phyloP scores from a whole-genome alignment of 1,139 yeast genomes.

The Scheffersomyces cryptocercus region DNA sequence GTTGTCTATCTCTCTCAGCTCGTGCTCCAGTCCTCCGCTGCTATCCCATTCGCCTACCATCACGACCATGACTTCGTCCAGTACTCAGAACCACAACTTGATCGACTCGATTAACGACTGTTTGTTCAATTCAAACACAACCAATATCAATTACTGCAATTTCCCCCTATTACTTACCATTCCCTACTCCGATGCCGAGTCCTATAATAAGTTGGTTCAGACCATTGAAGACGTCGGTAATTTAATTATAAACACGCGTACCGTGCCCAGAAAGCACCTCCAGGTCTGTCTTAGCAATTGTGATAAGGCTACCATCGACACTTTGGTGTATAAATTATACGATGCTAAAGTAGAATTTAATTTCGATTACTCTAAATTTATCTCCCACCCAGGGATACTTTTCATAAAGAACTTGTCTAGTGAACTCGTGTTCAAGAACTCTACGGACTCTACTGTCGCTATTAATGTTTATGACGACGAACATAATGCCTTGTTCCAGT shows the following conservation, averaged over 20 bases:
- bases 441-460: slow-evolving; percentile 4
- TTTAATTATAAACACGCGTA: slow-evolving; percentile 8
- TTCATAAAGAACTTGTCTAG: slow-evolving; percentile 51
- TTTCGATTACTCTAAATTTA: slow-evolving; percentile 37
- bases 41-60: too few relatives aligned
- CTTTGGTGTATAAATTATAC: slow-evolving; percentile 8
- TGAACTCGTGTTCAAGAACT: slow-evolving; percentile 13
- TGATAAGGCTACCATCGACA: slow-evolving; percentile 6
- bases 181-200: background rate
- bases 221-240: background rate
- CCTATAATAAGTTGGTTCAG: background rate
- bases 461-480: slow-evolving; percentile 6
- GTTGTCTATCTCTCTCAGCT: too few relatives aligned
- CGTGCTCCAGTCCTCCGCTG: too few relatives aligned
- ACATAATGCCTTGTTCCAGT: slow-evolving; percentile 18
- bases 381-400: slow-evolving; percentile 67
- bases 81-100: slow-evolving; percentile 1
- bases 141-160: slow-evolving; percentile 1
- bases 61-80: too few relatives aligned
- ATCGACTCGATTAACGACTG: slow-evolving; percentile 9
- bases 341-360: slow-evolving; percentile 4
- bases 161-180: slow-evolving; percentile 7
- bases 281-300: background rate
- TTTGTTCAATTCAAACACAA: slow-evolving; percentile 3
- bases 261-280: slow-evolving; percentile 6